Evolutionary conservation across 2,329 filamentous ascomycete genomes (phyloP), one percentile per base, ranked within the genome.

Genomic region (Dactylellina leptospora): DNA sequence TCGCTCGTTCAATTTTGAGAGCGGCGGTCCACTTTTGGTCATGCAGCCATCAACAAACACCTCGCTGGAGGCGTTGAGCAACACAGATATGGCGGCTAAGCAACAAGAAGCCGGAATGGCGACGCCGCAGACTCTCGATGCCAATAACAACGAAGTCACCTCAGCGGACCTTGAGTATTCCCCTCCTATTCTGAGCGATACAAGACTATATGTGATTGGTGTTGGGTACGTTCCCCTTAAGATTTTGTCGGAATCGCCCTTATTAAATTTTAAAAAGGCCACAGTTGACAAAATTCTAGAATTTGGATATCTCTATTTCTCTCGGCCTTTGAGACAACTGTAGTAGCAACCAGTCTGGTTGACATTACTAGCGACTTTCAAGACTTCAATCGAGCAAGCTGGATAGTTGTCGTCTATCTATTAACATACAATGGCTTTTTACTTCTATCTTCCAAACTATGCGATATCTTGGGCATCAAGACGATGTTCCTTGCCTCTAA

Each of bases 341-440:
- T 84, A 23, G 82, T 85, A n/a, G 82, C 81, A 76, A 84, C 83
- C 0, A 81, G 83, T 5, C 77, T 85, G 0, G 80, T 84, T 0
- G 80, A 81, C 20, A 84, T 84, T 33, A 80, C 78, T 1, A 78
- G 80, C 44, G 76, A 78, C 3, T 77, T 83, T 3, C 62, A 77
- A 8, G 79, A 79, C 5, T 82, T 81, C 40, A 74, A 78, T 5
- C 74, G 78, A 36, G 75, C 77, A n/a, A 78, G 77, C 33, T 84
- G 83, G 83, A 78, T 85, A 3, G 81, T 84, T 10, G 83, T 82
- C 0, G 76, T 81, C 0, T 85, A 84, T 74, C 77, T 84, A 8
- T 77, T 85, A 20, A 82, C 82, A 0, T 85, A 84, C 64, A 83
- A 81, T 9, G 80, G 80, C 20, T 80, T 83, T 63, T 78, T 81